phyloP scores from a whole-genome alignment of 495 filamentous ascomycete genomes.

The Neurospora sp. region DNA sequence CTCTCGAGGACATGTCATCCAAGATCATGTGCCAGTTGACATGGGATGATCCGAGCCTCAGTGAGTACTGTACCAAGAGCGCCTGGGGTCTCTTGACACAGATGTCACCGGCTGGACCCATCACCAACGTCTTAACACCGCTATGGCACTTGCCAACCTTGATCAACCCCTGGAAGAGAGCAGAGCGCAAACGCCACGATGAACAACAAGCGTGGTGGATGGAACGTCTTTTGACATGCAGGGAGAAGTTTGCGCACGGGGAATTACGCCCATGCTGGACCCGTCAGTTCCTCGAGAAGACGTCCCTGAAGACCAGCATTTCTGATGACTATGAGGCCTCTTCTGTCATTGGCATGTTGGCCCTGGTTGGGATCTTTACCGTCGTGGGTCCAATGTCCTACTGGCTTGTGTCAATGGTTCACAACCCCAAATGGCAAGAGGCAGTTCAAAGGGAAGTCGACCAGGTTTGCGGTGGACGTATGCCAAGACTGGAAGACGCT shows the following conservation, averaged over 20 bases:
- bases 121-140: constrained; percentile 33
- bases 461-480: constrained; percentile 29
- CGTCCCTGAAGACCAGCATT: constrained; percentile 22
- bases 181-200: constrained; percentile 30
- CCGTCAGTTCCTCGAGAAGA: constrained; percentile 27
- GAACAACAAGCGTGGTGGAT: constrained; percentile 34
- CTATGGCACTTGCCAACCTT: constrained; percentile 29
- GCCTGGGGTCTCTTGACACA: constrained; percentile 31
- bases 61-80: constrained; percentile 25
- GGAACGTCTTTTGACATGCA: constrained; percentile 15
- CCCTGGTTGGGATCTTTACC: constrained; percentile 35
- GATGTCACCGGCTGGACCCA: constrained; percentile 36
- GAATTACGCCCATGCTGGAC: constrained; percentile 27
- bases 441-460: constrained; percentile 44
- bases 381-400: constrained; percentile 32
- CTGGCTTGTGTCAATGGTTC: constrained; percentile 31
- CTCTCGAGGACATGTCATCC: constrained; percentile 31
- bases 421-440: constrained; percentile 31
- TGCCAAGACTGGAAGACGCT: constrained; percentile 34
- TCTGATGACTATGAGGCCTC: constrained; percentile 32
- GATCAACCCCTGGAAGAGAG: constrained; percentile 33
- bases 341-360: constrained; percentile 31
- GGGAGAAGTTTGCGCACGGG: constrained; percentile 14
- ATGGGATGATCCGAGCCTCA: constrained; percentile 28
- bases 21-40: constrained; percentile 33